Conservation (phyloP, 1,284 basidiomycete genomes). For the Leucoagaricus sp. region DNA sequence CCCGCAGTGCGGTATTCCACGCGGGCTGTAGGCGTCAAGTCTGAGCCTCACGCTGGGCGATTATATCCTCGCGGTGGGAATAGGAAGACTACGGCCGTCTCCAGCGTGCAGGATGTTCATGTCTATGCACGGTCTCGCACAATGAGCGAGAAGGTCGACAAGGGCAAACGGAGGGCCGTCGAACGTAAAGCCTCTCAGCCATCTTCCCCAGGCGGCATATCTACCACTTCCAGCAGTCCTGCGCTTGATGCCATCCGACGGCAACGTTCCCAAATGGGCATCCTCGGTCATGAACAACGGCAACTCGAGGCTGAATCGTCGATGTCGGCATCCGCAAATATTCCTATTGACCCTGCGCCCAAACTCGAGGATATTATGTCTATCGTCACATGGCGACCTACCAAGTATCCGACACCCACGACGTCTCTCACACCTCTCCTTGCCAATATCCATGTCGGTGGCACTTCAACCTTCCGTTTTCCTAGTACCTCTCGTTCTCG, state of each 20-base stretch:
- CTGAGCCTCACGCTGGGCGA: not conserved
- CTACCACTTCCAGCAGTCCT: constrained; percentile 3
- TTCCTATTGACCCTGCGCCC: not conserved
- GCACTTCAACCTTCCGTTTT: constrained; percentile 3
- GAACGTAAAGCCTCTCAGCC: not conserved
- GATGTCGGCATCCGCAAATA: not conserved
- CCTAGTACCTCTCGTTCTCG: not conserved
- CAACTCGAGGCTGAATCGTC: not conserved
- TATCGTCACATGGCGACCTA: constrained; percentile 12
- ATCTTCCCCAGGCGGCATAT: not conserved
- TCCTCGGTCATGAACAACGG: constrained; percentile 1
- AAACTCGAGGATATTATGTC: constrained; percentile 11
- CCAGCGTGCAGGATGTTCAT: constrained; percentile 11
- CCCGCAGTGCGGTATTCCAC: not conserved
- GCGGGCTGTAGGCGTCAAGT: not conserved
- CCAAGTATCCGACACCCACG: constrained; percentile 12
- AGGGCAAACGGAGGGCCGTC: constrained; percentile 8
- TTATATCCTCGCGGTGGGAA: not conserved
- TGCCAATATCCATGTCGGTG: constrained; percentile 5
- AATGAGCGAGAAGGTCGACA: not conserved
- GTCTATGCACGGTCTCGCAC: not conserved
- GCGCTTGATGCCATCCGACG: constrained; percentile 8
- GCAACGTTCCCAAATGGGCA: constrained; percentile 12
- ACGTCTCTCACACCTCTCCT: constrained; percentile 12
- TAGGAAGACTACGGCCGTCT: not conserved